Evolutionary conservation across 2,329 filamentous ascomycete genomes (phyloP).

Genomic region (Diaporthe nobilis): DNA sequence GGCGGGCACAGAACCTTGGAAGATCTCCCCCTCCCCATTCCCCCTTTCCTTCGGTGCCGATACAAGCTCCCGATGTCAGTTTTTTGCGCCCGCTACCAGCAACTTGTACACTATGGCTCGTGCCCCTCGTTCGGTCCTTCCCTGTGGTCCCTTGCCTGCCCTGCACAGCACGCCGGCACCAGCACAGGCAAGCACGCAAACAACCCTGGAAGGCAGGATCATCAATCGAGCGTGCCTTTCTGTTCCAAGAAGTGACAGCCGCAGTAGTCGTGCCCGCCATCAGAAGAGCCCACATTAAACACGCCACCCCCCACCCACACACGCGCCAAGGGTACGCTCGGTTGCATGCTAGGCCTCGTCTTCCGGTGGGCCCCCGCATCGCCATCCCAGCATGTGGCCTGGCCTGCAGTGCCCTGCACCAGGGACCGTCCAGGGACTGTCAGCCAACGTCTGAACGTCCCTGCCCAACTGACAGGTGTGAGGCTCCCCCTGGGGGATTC

Average conservation of each 20-base stretch:
- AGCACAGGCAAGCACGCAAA: not conserved
- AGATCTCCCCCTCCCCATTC: not conserved
- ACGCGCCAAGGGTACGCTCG: constrained; percentile 9
- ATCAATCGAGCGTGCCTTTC: not conserved
- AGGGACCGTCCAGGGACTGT: not conserved
- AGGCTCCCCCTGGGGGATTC: not conserved
- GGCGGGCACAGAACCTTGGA: not conserved
- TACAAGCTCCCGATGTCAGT: not conserved
- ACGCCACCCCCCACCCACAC: constrained; percentile 33
- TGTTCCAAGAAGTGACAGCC: constrained; percentile 19
- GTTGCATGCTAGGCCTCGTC: constrained; percentile 21
- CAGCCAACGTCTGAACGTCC: not conserved
- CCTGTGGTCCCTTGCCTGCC: not conserved
- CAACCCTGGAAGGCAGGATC: not conserved
- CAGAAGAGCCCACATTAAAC: constrained; percentile 20
- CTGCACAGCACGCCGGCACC: not conserved
- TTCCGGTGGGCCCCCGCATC: constrained; percentile 29
- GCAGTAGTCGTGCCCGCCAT: constrained; percentile 2
- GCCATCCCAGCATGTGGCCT: constrained; percentile 16
- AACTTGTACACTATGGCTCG: not conserved
- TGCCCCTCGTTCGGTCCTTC: not conserved
- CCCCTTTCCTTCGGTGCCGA: not conserved
- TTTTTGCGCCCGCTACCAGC: not conserved
- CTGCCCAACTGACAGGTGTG: constrained; percentile 17
- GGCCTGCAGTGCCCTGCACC: not conserved